Evolutionary conservation across 2,329 filamentous ascomycete genomes (phyloP).

Genomic region (Xylaria sp.): DNA sequence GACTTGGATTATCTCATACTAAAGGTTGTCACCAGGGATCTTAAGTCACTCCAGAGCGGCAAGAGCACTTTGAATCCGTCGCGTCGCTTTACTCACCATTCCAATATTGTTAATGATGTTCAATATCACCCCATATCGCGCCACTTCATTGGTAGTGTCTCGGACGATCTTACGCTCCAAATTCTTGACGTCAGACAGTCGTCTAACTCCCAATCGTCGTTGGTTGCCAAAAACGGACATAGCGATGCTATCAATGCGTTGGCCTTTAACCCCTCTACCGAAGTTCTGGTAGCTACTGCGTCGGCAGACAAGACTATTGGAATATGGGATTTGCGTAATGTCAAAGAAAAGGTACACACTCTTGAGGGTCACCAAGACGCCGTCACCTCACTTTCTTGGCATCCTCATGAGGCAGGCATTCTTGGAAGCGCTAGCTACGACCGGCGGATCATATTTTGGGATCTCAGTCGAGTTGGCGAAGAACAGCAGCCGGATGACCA

Average conservation of each 20-base stretch:
- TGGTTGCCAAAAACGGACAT: constrained; percentile 78
- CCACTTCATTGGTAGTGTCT: constrained; percentile 89
- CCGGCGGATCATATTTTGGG: constrained; percentile 95
- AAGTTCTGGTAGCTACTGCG: constrained; percentile 89
- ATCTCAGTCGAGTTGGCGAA: constrained; percentile 88
- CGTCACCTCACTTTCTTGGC: constrained; percentile 93
- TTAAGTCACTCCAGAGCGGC: constrained; percentile 77
- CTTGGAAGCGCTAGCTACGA: constrained; percentile 94
- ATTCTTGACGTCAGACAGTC: constrained; percentile 84
- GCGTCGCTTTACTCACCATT: constrained; percentile 86
- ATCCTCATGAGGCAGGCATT: constrained; percentile 88
- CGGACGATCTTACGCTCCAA: constrained; percentile 92
- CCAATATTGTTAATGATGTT: constrained; percentile 93
- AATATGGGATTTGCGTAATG: constrained; percentile 92
- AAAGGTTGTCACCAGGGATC: constrained; percentile 68
- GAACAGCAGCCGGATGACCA: constrained; percentile 95
- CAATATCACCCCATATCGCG: constrained; percentile 91
- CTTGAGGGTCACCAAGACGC: constrained; percentile 88
- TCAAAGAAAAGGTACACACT: constrained; percentile 88
- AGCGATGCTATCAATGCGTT: constrained; percentile 95
- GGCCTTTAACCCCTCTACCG: constrained; percentile 91
- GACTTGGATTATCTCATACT: constrained; percentile 7
- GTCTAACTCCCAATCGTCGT: constrained; percentile 72
- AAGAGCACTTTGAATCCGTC: constrained; percentile 76
- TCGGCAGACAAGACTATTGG: constrained; percentile 96